phyloP scores from a whole-genome alignment of 2,329 filamentous ascomycete species.

The Zalaria obscura region DNA sequence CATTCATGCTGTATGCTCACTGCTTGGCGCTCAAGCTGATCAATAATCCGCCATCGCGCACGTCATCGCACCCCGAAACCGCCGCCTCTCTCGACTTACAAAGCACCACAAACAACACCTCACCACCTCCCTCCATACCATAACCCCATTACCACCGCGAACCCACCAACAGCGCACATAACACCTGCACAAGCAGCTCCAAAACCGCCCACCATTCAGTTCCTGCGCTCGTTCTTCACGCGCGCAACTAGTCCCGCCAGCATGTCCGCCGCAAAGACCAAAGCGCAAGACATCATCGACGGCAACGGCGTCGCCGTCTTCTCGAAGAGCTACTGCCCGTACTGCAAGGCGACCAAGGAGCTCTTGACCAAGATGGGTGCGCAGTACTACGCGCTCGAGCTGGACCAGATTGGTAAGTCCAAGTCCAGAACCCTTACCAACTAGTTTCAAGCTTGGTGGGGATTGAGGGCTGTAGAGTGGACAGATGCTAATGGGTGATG shows the following conservation, averaged over 20 bases:
- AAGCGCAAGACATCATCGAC: conserved; percentile 76
- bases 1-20: too few relatives aligned
- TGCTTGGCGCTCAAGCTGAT: not conserved
- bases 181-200: not conserved
- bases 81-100: too few relatives aligned
- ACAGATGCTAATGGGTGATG: too few relatives aligned
- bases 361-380: conserved; percentile 56
- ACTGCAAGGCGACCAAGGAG: conserved; percentile 61
- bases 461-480: too few relatives aligned
- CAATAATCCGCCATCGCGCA: not conserved
- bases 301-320: conserved; percentile 69
- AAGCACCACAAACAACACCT: too few relatives aligned
- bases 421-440: too few relatives aligned
- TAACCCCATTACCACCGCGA: not conserved
- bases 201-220: conserved; percentile 40
- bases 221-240: conserved; percentile 60
- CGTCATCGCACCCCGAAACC: not conserved
- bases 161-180: not conserved
- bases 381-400: conserved; percentile 63
- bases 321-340: not conserved
- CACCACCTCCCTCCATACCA: not conserved
- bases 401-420: conserved; percentile 70
- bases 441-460: not conserved
- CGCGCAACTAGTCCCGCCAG: conserved; percentile 42
- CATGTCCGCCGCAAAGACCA: conserved; percentile 73